Evolutionary conservation across 2,329 filamentous ascomycete genomes (phyloP), one percentile per base, ranked within the genome.

Genomic region (Fonsecaea pedrosoi): DNA sequence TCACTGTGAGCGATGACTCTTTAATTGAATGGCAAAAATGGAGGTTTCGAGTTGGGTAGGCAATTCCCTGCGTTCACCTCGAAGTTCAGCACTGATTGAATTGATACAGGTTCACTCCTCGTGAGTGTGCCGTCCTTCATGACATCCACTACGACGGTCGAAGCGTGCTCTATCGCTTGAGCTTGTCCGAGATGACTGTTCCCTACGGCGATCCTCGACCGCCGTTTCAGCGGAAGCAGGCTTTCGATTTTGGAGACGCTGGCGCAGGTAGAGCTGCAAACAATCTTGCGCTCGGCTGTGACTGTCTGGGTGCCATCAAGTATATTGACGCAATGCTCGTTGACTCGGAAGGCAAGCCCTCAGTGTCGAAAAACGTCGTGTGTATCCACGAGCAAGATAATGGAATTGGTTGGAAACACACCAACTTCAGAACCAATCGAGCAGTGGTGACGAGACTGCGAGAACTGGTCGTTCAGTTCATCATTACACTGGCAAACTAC

Each of bases 191-290:
- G 75, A 89, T 92, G 85, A 86, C 85, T 1, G 87, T 90, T 0
- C 88, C 88, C 0, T 92, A 91, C 70, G 88, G 81, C 5, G 89
- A 91, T 70, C 86, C 86, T 1, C 84, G 89, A 1, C 79, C 83
- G 0, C 89, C 89, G 0, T 91, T 86, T 74, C 87, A 89, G 60
- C 84, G 88, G 42, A 92, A 92, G 75, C 86, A 88, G 62, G 89
- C 89, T 1, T 91, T 92, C 72, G 89, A 92, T 71, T 86, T 92
- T 67, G 89, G 90, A 8, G 88, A 91, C 65, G 87, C 84, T 9
- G 89, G 89, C 6, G 86, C 87, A 34, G 90, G 89, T 1, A 83
- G 86, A 62, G 86, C 84, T 55, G 87, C 88, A 15, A 92, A 92
- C 73, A 90, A 90, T 70, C 82, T 92, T 1, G 81, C 83, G 12